Conservation (phyloP, 2,329 filamentous ascomycete species). For the Shiraia sp. region DNA sequence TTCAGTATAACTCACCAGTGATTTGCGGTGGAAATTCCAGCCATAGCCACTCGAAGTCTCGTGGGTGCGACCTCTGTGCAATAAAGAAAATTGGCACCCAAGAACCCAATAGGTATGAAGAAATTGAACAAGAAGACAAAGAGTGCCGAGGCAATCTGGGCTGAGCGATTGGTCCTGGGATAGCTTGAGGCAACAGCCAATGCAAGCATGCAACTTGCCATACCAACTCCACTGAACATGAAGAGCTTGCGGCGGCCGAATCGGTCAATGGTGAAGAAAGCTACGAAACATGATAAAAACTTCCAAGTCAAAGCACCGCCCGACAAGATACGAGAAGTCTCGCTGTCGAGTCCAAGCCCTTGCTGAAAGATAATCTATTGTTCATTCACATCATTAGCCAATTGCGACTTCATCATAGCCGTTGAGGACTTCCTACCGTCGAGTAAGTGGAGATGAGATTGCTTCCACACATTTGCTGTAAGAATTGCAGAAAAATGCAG, state of each 20-base stretch:
- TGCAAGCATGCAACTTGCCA: constrained; percentile 59
- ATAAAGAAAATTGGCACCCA: constrained; percentile 64
- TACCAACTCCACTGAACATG: constrained; percentile 57
- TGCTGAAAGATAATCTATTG: constrained; percentile 48
- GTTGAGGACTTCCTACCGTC: constrained; percentile 48
- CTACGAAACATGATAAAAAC: constrained; percentile 62
- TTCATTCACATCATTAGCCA: not conserved
- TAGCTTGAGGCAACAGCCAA: constrained; percentile 58
- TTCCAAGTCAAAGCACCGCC: constrained; percentile 64
- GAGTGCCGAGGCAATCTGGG: constrained; percentile 57
- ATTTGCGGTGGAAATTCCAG: constrained; percentile 59
- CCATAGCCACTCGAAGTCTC: constrained; percentile 58
- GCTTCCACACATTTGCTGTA: constrained; percentile 57
- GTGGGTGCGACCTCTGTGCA: constrained; percentile 62
- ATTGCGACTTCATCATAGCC: constrained; percentile 43
- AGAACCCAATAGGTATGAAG: constrained; percentile 63
- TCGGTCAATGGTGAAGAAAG: constrained; percentile 71
- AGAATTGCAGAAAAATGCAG: constrained; percentile 56
- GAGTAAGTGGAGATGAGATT: constrained; percentile 57
- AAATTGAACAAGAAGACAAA: constrained; percentile 65
- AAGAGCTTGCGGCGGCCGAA: constrained; percentile 66
- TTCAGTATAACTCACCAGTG: constrained; percentile 43
- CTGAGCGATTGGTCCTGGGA: constrained; percentile 49
- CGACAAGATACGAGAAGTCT: constrained; percentile 63
- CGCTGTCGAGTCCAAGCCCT: constrained; percentile 47